Percentiles rank a stretch among this genome's conserved stretches.
Conservation (phyloP, 768 basidiomycete genomes). For the Kwoniella heveanensis region DNA sequence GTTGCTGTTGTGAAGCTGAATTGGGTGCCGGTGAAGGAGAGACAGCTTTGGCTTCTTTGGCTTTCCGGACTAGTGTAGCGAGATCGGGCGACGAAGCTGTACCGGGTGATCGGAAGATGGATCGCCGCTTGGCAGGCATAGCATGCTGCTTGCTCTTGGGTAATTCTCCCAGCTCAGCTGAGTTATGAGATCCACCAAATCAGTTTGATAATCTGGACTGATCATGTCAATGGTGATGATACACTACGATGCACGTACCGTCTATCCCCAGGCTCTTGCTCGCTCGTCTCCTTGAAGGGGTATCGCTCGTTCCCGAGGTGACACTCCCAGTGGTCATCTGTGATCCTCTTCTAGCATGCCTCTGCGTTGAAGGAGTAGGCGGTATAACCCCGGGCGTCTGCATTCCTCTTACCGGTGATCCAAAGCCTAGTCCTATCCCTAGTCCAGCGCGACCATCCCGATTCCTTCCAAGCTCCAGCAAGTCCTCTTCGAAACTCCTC, state of each 20-base stretch:
- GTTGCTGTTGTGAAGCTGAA: too few relatives aligned
- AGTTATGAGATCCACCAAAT: too few relatives aligned
- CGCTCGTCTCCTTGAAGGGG: slow-evolving; percentile 10
- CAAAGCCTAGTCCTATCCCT: slow-evolving; percentile 15
- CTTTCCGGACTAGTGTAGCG: slow-evolving; percentile 80
- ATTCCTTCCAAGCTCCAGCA: slow-evolving; percentile 15
- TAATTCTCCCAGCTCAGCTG: slow-evolving; percentile 20
- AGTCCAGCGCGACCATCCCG: slow-evolving; percentile 5
- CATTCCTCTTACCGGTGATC: slow-evolving; percentile 2
- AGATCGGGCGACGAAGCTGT: slow-evolving; percentile 91
- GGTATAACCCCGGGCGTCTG: slow-evolving; percentile 34
- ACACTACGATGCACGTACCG: slow-evolving; percentile 17
- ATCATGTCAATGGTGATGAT: not conserved
- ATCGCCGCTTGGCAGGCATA: slow-evolving; percentile 65
- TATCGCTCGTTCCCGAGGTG: slow-evolving; percentile 3
- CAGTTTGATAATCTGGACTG: not conserved
- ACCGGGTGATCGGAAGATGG: slow-evolving; percentile 82
- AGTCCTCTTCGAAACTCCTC: slow-evolving; percentile 44
- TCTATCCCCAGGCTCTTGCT: slow-evolving; percentile 32
- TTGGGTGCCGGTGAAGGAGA: not conserved
- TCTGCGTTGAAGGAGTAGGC: slow-evolving; percentile 28
- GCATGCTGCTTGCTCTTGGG: slow-evolving; percentile 7
- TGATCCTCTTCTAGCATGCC: slow-evolving; percentile 12
- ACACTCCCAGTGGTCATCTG: slow-evolving; percentile 9
- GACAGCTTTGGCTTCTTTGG: slow-evolving; percentile 62